Evolutionary conservation across 176 grass and related monocot genomes (phyloP), one percentile per base, ranked within the genome.

Genomic region (Chloris gayana): DNA sequence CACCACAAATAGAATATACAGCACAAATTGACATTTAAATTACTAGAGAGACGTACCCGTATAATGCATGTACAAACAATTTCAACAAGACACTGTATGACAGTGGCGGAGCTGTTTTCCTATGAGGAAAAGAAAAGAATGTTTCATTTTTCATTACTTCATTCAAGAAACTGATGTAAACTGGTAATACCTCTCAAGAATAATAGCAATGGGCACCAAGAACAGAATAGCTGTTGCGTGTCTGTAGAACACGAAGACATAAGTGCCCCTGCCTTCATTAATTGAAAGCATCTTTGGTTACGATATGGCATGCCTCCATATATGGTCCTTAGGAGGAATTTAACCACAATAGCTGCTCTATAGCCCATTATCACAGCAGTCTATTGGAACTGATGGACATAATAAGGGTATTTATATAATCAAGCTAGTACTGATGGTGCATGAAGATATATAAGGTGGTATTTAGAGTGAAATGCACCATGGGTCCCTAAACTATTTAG

Each of bases 221-320:
- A 84, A 64, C 17, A 87, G 44, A 58, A 78, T 80, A 25, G 26
- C 88, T 45, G 31, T 38, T 2, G 29, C 14, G 67, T 86, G 79
- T 53, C 84, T 83, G 63, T 90, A 90, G 88, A 90, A 90, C 69
- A 86, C 88, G 45, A 86, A 83, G 11, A 90, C 79, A 30, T 29
- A 75, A 0, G 69, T 80, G 75, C 64, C 86, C 74, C 70, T 70
- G 69, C 84, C 88, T 29, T 53, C 53, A 8, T 64, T 38, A n/a
- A n/a, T n/a, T n/a, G n/a, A 90, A 86, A 5, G 80, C 84, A 47
- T 4, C 11, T 51, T 87, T 87, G 10, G 69, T 75, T 17, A 87
- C 6, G 51, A 87, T 80, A 19, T 87, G 80, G n/a, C 88, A 83
- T 80, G 42, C 74, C 88, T 57, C 75, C 69, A 58, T 86, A 90